Base-by-base conservation (phyloP, 148 eudicot genomes). In the Vaccinium macrocarpon region DNA sequence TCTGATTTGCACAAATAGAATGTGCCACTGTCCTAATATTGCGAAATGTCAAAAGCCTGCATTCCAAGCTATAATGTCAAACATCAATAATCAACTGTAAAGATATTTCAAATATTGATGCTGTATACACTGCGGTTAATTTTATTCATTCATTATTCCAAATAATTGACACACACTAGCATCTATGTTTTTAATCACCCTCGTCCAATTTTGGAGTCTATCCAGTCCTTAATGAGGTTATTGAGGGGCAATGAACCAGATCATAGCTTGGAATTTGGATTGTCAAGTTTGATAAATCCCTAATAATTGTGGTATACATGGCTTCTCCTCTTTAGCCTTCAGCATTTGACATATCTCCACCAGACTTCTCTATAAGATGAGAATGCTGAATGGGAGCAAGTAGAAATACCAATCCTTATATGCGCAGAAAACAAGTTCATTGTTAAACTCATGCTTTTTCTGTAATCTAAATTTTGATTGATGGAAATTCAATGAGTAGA, bases 41-140 rank as follows among this genome's bases (percentile, higher is more conserved):
- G 52, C 92, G 83, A 72, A 89, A 56, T 84, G 90, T 87, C 89
- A 94, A 87, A 76, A 92, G 85, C 84, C 98, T 96, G 97, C 91
- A 89, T 66, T 75, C 25, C 78, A 81, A 59, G 61, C 1, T 38
- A 78, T 38, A 78, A 57, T 23, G 38, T 85, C 56, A 84, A 83
- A 42, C 38, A 82, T 59, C 38, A 84, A 83, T 53, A 72, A 82
- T 59, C 38, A 62, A 50, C 84, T 19, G 4, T 16, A 73, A 13
- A 59, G n/a, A 51, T 32, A 70, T 70, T 27, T 27, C 16, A 68
- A 12, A 29, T 32, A 82, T 49, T 29, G 64, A 71, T 16, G 32
- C 38, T 27, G 48, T 19, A 55, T 32, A 32, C 6, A 82, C 56
- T 19, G 21, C 15, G 49, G 32, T 48, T n/a, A 49, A 76, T 4